phyloP scores from a whole-genome alignment of 2,329 filamentous ascomycete species.

The Didymella glomerata region DNA sequence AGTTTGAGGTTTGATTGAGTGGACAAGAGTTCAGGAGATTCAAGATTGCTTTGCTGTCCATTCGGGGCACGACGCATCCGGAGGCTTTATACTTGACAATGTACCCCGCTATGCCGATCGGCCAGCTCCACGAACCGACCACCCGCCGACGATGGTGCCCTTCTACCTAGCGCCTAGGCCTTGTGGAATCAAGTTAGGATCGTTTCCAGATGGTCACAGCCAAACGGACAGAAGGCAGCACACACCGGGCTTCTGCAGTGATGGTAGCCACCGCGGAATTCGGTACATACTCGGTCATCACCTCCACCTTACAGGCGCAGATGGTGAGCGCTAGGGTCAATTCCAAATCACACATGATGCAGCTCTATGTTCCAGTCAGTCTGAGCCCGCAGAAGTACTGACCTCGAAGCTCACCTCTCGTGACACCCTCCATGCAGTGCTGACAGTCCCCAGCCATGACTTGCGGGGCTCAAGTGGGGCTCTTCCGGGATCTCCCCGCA shows the following conservation, averaged over 20 bases:
- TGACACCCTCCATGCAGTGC: background rate
- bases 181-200: conserved; percentile 2
- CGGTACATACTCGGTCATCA: background rate
- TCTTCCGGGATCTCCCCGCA: conserved; percentile 9
- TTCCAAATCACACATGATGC: conserved; percentile 14
- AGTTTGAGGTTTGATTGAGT: background rate
- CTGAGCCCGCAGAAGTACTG: background rate
- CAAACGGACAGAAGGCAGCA: conserved; percentile 16
- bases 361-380: background rate
- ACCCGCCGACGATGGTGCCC: conserved; percentile 6
- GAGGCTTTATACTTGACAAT: conserved; percentile 30
- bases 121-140: conserved; percentile 12
- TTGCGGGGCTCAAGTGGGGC: conserved; percentile 10
- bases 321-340: conserved; percentile 4
- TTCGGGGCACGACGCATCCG: background rate
- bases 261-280: background rate
- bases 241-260: background rate
- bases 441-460: background rate
- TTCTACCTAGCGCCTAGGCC: conserved; percentile 8
- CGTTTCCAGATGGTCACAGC: background rate
- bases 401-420: background rate
- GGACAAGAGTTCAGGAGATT: background rate
- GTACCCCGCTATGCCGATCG: conserved; percentile 37
- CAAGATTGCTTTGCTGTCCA: background rate
- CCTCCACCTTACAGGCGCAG: background rate